These are phyloP conservation scores for Cocos nucifera DNA, from an alignment of 176 grass and related monocot species.

Conservation along the genomic window DNA sequence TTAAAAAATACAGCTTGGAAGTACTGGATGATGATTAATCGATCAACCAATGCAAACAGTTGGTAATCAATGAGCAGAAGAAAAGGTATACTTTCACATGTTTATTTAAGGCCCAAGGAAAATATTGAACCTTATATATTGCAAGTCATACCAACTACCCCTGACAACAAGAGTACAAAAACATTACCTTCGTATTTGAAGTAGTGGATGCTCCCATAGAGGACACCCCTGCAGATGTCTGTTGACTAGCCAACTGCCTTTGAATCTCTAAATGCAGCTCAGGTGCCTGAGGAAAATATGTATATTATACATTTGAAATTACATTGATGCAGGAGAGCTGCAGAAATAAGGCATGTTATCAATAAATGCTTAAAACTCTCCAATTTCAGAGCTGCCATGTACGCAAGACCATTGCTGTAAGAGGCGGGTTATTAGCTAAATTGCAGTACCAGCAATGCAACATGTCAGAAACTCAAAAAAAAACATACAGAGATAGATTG, in stretches of 20 bases:
- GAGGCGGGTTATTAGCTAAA: too few relatives aligned
- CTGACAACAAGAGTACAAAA: neutral
- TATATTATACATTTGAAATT: neutral
- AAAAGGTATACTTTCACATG: too few relatives aligned
- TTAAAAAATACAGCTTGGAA: too few relatives aligned
- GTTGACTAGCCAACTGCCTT: constrained; percentile 48
- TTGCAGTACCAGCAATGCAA: too few relatives aligned
- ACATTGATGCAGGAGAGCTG: neutral
- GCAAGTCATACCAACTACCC: neutral
- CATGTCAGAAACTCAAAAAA: too few relatives aligned
- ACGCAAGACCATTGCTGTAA: neutral
- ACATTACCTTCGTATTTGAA: constrained; percentile 44
- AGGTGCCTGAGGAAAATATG: constrained; percentile 31
- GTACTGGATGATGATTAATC: too few relatives aligned
- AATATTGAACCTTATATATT: neutral
- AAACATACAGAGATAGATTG: too few relatives aligned
- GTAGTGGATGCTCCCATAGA: constrained; percentile 29
- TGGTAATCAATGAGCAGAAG: too few relatives aligned
- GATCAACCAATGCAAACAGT: too few relatives aligned
- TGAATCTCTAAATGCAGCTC: constrained; percentile 62
- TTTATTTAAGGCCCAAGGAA: too few relatives aligned
- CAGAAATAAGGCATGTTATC: constrained; percentile 8
- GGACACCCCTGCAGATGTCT: constrained; percentile 20
- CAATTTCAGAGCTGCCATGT: neutral
- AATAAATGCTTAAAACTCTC: neutral